Conservation (phyloP, 768 basidiomycete species). For the Galerina sulciceps region DNA sequence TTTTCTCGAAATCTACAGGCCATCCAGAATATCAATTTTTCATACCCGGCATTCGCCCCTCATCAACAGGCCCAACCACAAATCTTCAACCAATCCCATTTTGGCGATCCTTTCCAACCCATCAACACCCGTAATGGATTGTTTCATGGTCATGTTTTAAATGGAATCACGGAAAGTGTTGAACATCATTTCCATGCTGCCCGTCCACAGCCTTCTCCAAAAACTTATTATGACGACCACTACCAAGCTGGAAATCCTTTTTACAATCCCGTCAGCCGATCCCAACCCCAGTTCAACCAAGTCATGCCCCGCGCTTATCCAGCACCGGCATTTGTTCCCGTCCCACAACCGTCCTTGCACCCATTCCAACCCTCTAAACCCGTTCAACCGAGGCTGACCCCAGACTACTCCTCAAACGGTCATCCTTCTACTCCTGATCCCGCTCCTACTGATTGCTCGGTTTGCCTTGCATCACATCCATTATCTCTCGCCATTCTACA, state of each 20-base stretch:
- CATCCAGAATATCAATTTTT: slow-evolving; percentile 35
- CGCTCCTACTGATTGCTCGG: slow-evolving; percentile 54
- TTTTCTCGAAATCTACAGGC: slow-evolving; percentile 38
- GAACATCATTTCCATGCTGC: slow-evolving; percentile 47
- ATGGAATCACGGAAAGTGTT: slow-evolving; percentile 42
- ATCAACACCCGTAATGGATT: slow-evolving; percentile 23
- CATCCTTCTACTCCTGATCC: slow-evolving; percentile 10
- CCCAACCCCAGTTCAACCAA: slow-evolving; percentile 22
- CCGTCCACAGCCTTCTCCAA: slow-evolving; percentile 30
- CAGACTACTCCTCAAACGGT: slow-evolving; percentile 8
- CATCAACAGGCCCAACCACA: slow-evolving; percentile 28
- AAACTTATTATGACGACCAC: slow-evolving; percentile 23
- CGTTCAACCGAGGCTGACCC: slow-evolving; percentile 4
- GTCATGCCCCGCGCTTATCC: slow-evolving; percentile 22
- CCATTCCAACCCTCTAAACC: slow-evolving; percentile 12
- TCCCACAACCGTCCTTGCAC: slow-evolving; percentile 19
- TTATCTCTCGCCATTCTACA: slow-evolving; percentile 64
- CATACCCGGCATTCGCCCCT: slow-evolving; percentile 38
- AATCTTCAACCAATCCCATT: slow-evolving; percentile 31
- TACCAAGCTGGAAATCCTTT: slow-evolving; percentile 21
- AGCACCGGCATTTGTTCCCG: slow-evolving; percentile 19
- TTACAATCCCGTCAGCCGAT: slow-evolving; percentile 15
- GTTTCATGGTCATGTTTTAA: slow-evolving; percentile 29
- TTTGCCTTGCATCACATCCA: slow-evolving; percentile 55
- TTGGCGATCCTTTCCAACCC: slow-evolving; percentile 46